These are phyloP conservation scores for Suhomyces emberorum DNA, from an alignment of 805 yeast genomes.

Conservation along the genomic window DNA sequence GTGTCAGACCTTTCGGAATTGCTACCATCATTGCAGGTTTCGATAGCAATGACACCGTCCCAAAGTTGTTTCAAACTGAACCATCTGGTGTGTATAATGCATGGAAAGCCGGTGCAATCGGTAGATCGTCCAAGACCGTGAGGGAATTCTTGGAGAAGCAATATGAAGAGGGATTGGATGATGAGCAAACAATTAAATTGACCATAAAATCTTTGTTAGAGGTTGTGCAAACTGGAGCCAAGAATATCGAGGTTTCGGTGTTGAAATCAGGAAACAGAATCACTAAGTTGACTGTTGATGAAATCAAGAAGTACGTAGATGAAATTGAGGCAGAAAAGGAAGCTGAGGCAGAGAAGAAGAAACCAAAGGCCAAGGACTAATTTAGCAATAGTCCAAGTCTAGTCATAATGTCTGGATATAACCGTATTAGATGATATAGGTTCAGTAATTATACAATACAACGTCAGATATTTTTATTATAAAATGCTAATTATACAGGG, in stretches of 20 bases:
- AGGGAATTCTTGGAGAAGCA: slow-evolving; percentile 93
- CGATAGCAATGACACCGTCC: slow-evolving; percentile 77
- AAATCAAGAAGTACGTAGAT: slow-evolving; percentile 69
- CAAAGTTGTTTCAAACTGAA: slow-evolving; percentile 89
- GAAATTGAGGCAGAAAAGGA: slow-evolving; percentile 86
- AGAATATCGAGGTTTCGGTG: slow-evolving; percentile 89
- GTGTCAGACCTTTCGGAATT: slow-evolving; percentile 97
- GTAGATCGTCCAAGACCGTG: slow-evolving; percentile 91
- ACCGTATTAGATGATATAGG: too few relatives aligned
- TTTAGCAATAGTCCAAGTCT: too few relatives aligned
- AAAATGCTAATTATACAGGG: too few relatives aligned
- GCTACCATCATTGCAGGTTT: slow-evolving; percentile 95
- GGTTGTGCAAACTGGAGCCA: slow-evolving; percentile 97
- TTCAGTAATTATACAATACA: too few relatives aligned
- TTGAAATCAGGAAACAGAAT: slow-evolving; percentile 68
- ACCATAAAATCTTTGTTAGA: slow-evolving; percentile 86
- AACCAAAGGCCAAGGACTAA: slow-evolving; percentile 26
- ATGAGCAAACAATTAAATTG: slow-evolving; percentile 70
- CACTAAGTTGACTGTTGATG: slow-evolving; percentile 61
- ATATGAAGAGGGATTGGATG: slow-evolving; percentile 60
- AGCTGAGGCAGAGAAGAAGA: slow-evolving; percentile 75
- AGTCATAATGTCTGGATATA: too few relatives aligned
- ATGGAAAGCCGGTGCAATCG: slow-evolving; percentile 98
- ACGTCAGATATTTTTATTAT: too few relatives aligned
- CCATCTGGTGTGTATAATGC: slow-evolving; percentile 97